Percentiles rank a stretch among this genome's conserved stretches.
Conservation (phyloP, 169 alveolate species). For the Plasmodium gonderi region DNA sequence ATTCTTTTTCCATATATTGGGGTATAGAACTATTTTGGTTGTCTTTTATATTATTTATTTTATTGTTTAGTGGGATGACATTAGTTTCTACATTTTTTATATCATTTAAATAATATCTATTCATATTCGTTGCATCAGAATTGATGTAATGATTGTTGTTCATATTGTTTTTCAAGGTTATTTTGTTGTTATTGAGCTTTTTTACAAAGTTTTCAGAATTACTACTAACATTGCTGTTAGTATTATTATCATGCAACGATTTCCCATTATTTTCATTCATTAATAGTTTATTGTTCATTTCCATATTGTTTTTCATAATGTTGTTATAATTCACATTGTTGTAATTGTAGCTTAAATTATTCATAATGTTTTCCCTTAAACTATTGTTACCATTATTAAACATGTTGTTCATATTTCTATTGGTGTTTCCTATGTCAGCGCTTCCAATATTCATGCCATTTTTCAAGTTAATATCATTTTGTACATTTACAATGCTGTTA, state of each 20-base stretch:
- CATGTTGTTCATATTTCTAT: slow-evolving; percentile 11
- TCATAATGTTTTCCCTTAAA: slow-evolving; percentile 44
- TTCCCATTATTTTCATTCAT: background rate
- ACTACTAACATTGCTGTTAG: background rate
- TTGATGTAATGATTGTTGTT: slow-evolving; percentile 11
- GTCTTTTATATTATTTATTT: slow-evolving; percentile 26
- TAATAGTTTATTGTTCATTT: slow-evolving; percentile 21
- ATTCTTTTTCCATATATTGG: slow-evolving; percentile 46
- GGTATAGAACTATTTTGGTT: slow-evolving; percentile 12
- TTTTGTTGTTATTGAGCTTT: slow-evolving; percentile 8
- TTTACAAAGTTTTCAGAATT: slow-evolving; percentile 10
- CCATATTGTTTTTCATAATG: slow-evolving; percentile 37
- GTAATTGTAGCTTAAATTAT: slow-evolving; percentile 42
- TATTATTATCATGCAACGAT: slow-evolving; percentile 1
- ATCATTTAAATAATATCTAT: slow-evolving; percentile 38
- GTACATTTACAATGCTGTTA: background rate
- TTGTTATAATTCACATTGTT: slow-evolving; percentile 45
- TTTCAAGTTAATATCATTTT: slow-evolving; percentile 15
- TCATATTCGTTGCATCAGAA: slow-evolving; percentile 12
- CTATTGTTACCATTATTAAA: slow-evolving; percentile 1
- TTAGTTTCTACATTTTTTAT: slow-evolving; percentile 59
- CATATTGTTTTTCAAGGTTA: slow-evolving; percentile 29
- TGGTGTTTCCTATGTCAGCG: slow-evolving; percentile 4
- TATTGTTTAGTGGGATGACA: slow-evolving; percentile 11
- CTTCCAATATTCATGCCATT: background rate